Conservation (phyloP, 176 grass and related monocot genomes). For the Melocanna baccifera region DNA sequence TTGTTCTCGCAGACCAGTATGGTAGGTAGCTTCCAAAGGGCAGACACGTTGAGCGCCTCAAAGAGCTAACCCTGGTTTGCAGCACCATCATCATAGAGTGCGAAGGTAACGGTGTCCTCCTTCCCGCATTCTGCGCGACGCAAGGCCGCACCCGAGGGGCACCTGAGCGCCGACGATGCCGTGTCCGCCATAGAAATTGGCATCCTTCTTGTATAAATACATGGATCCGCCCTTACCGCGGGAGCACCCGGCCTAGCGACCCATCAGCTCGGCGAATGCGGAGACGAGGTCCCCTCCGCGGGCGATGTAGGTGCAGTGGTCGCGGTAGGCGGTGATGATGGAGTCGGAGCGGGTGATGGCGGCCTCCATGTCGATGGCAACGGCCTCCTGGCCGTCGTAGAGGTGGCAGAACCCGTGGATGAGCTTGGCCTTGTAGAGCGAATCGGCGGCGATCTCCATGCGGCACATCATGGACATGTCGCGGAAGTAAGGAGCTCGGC, state of each 20-base stretch:
- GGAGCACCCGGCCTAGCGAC: constrained; percentile 69
- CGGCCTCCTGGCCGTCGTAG: constrained; percentile 88
- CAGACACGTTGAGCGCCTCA: constrained; percentile 98
- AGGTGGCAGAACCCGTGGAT: constrained; percentile 97
- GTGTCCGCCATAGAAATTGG: constrained; percentile 84
- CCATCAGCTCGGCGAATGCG: constrained; percentile 90
- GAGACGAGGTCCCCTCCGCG: constrained; percentile 76
- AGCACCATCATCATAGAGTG: constrained; percentile 83
- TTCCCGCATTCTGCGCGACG: constrained; percentile 91
- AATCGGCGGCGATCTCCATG: constrained; percentile 96
- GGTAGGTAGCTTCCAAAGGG: constrained; percentile 84
- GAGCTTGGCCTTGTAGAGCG: constrained; percentile 96
- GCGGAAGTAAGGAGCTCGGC: constrained; percentile 74
- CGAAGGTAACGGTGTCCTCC: constrained; percentile 76
- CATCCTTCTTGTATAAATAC: constrained; percentile 96
- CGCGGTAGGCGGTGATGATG: constrained; percentile 96
- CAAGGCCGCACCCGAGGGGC: constrained; percentile 81
- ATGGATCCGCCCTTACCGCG: constrained; percentile 94
- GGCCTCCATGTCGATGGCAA: constrained; percentile 81
- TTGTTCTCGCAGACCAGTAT: constrained; percentile 98
- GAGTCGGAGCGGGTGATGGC: constrained; percentile 58
- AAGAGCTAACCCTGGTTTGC: constrained; percentile 98
- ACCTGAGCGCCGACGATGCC: constrained; percentile 96
- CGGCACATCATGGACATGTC: constrained; percentile 90
- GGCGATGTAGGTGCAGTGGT: constrained; percentile 81